phyloP scores from a whole-genome alignment of 495 filamentous ascomycete genomes.

The Entonaema liquescens region DNA sequence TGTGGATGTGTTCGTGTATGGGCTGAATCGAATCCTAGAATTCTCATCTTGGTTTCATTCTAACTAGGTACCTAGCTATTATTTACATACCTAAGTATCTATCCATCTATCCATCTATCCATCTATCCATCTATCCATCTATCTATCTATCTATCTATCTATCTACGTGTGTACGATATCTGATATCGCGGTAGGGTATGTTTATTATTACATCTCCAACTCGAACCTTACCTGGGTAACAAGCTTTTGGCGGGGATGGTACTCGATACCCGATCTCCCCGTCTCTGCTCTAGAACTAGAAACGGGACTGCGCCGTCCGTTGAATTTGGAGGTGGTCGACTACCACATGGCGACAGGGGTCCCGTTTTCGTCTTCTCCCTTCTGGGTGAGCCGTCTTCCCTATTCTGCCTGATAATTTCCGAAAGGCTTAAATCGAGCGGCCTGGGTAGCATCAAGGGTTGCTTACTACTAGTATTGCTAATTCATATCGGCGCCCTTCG shows the following conservation, averaged over 20 bases:
- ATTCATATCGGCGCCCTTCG: conserved; percentile 29
- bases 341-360: conserved; percentile 45
- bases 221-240: conserved; percentile 25
- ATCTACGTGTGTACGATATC: too few relatives aligned
- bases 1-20: conserved; percentile 4
- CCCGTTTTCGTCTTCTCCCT: neutral
- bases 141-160: too few relatives aligned
- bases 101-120: too few relatives aligned
- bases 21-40: conserved; percentile 28
- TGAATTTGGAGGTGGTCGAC: conserved; percentile 24
- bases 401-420: conserved; percentile 44
- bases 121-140: too few relatives aligned
- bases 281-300: conserved; percentile 33
- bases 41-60: conserved; percentile 24
- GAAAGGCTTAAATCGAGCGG: conserved; percentile 34
- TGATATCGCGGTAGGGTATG: neutral
- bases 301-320: conserved; percentile 42
- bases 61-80: neutral
- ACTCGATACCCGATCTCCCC: conserved; percentile 40
- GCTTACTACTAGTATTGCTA: conserved; percentile 22
- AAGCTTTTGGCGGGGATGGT: conserved; percentile 36
- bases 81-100: too few relatives aligned
- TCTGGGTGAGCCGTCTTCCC: neutral
- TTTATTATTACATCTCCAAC: conserved; percentile 13
- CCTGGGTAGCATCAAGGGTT: conserved; percentile 17